These are phyloP conservation scores for Prunella vulgaris DNA, from an alignment of 257 asterid genomes.

Conservation along the genomic window DNA sequence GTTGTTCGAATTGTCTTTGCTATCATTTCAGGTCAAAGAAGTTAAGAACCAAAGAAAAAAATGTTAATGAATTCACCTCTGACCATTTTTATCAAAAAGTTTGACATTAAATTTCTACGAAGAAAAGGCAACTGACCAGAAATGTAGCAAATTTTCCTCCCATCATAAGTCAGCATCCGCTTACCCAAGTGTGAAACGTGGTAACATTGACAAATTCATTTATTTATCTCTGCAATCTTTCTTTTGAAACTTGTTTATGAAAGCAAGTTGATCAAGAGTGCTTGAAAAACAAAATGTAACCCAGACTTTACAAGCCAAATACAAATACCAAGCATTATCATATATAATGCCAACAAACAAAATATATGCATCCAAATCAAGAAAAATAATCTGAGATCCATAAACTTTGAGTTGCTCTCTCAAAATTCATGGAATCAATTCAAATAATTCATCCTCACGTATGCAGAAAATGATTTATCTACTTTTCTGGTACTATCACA, in stretches of 20 bases:
- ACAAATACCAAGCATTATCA: neutral
- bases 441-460: no score
- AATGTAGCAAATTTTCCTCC: conserved; percentile 60
- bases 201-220: conserved; percentile 24
- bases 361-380: neutral
- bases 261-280: neutral
- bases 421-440: no score
- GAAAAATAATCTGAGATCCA: no score
- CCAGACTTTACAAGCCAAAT: neutral
- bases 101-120: conserved; percentile 58
- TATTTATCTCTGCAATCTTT: conserved; percentile 47
- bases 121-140: conserved; percentile 65
- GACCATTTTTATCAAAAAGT: conserved; percentile 31
- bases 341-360: no score
- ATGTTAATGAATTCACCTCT: conserved; percentile 35
- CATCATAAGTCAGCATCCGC: conserved; percentile 58
- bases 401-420: no score
- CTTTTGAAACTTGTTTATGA: conserved; percentile 52
- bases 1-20: no score
- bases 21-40: no score
- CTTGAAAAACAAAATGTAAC: neutral
- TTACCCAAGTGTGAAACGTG: conserved; percentile 39
- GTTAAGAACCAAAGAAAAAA: no score
- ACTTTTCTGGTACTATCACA: no score
- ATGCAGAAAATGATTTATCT: no score